phyloP scores from a whole-genome alignment of 2,329 filamentous ascomycete species.

The Stagonosporopsis tanaceti region DNA sequence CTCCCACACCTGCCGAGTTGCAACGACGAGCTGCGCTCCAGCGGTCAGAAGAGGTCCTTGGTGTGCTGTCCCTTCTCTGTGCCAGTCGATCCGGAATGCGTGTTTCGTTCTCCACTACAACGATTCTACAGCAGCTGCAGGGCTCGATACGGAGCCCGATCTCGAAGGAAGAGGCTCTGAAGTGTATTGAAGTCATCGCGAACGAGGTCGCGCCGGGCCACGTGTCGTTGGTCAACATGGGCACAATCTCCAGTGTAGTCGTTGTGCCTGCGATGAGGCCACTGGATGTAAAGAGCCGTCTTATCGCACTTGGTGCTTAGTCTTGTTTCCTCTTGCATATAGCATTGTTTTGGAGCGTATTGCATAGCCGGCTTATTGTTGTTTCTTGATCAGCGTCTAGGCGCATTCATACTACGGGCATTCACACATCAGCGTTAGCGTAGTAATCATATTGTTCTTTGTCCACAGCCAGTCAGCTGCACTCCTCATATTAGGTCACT shows the following conservation, averaged over 20 bases:
- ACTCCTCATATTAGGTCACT: background rate
- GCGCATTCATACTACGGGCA: background rate
- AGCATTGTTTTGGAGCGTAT: background rate
- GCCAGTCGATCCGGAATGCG: conserved; percentile 46
- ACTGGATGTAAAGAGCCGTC: conserved; percentile 42
- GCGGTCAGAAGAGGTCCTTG: conserved; percentile 55
- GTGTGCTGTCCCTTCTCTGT: conserved; percentile 54
- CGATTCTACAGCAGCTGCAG: conserved; percentile 54
- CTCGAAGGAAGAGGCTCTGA: conserved; percentile 54
- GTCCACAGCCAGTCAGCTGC: background rate
- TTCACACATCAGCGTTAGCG: conserved; percentile 1
- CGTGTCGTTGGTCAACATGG: conserved; percentile 50
- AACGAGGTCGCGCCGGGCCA: conserved; percentile 55
- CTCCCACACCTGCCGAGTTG: conserved; percentile 53
- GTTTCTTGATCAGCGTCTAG: conserved; percentile 11
- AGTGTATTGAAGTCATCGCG: conserved; percentile 54
- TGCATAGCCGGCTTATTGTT: conserved; percentile 11
- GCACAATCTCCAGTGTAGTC: conserved; percentile 54
- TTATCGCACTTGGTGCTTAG: conserved; percentile 40
- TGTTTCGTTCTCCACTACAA: conserved; percentile 55
- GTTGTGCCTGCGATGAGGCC: conserved; percentile 49
- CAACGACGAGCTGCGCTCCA: conserved; percentile 58
- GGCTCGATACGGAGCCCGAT: conserved; percentile 57
- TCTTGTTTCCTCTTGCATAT: background rate
- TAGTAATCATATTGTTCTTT: conserved; percentile 1